These are phyloP conservation scores for Plectosphaerella cucumerina DNA, from an alignment of 2,329 filamentous ascomycete species.

Conservation along the genomic window DNA sequence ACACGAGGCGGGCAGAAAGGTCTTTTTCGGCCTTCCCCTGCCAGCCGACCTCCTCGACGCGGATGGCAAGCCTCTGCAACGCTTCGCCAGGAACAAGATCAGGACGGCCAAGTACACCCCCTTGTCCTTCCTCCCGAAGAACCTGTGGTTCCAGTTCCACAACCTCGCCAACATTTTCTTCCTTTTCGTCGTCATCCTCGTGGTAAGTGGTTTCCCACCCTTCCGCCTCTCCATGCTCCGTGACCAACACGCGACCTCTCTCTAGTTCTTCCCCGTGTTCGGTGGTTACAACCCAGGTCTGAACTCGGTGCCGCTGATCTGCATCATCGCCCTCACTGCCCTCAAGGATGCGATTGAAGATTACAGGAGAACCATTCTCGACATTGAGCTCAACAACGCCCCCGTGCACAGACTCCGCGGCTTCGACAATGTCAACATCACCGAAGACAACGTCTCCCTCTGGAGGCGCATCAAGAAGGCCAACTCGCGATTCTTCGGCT, in stretches of 20 bases:
- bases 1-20: constrained; percentile 44
- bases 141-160: constrained; percentile 96
- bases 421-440: constrained; percentile 91
- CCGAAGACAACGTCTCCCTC: constrained; percentile 75
- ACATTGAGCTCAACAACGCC: constrained; percentile 94
- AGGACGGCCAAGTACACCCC: constrained; percentile 97
- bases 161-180: constrained; percentile 99
- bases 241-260: constrained; percentile 5
- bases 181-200: constrained; percentile 89
- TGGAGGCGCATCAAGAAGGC: constrained; percentile 94
- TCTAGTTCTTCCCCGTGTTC: constrained; percentile 92
- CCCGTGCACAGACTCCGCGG: constrained; percentile 84
- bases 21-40: constrained; percentile 85
- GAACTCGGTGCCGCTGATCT: constrained; percentile 85
- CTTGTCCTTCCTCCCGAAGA: constrained; percentile 92
- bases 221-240: neutral
- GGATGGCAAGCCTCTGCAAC: constrained; percentile 65
- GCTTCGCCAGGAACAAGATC: constrained; percentile 91
- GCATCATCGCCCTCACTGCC: constrained; percentile 83
- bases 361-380: constrained; percentile 83
- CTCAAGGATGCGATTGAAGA: constrained; percentile 96
- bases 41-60: constrained; percentile 74
- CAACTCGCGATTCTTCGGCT: constrained; percentile 56
- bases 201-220: constrained; percentile 55
- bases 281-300: constrained; percentile 86